Percentiles rank a stretch among this genome's conserved stretches.
Evolutionary conservation across 495 filamentous ascomycete genomes (phyloP).

Genomic region (Margaritispora aquatica): DNA sequence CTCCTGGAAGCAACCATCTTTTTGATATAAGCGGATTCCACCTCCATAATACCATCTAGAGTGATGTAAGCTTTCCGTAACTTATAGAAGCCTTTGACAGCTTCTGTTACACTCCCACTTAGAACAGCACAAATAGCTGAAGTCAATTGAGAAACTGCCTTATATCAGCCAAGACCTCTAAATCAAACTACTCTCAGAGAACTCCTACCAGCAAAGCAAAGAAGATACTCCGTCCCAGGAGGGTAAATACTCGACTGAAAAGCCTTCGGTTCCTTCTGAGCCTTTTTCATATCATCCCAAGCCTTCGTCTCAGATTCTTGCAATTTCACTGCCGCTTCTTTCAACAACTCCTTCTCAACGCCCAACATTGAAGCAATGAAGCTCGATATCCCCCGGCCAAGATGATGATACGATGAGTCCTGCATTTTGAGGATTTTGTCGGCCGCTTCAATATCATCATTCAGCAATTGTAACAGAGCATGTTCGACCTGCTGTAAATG

Average conservation of each 20-base stretch:
- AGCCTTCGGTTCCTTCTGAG: constrained; percentile 47
- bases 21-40: constrained; percentile 37
- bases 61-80: constrained; percentile 84
- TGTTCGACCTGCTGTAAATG: constrained; percentile 40
- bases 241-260: constrained; percentile 53
- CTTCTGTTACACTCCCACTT: constrained; percentile 90
- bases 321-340: constrained; percentile 68
- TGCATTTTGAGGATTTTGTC: constrained; percentile 66
- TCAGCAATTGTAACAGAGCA: constrained; percentile 62
- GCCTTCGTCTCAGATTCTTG: constrained; percentile 72
- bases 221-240: constrained; percentile 75
- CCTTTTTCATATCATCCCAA: constrained; percentile 71
- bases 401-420: constrained; percentile 85
- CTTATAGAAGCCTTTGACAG: constrained; percentile 87
- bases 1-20: constrained; percentile 14
- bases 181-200: not conserved
- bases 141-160: constrained; percentile 80
- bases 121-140: constrained; percentile 80
- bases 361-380: constrained; percentile 86
- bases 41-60: constrained; percentile 62
- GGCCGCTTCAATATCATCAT: constrained; percentile 87
- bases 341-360: constrained; percentile 93
- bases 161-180: constrained; percentile 21
- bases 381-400: constrained; percentile 72
- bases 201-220: constrained; percentile 39